These are phyloP conservation scores for Coffea eugenioides DNA, from an alignment of 257 asterid species.

Conservation along the genomic window DNA sequence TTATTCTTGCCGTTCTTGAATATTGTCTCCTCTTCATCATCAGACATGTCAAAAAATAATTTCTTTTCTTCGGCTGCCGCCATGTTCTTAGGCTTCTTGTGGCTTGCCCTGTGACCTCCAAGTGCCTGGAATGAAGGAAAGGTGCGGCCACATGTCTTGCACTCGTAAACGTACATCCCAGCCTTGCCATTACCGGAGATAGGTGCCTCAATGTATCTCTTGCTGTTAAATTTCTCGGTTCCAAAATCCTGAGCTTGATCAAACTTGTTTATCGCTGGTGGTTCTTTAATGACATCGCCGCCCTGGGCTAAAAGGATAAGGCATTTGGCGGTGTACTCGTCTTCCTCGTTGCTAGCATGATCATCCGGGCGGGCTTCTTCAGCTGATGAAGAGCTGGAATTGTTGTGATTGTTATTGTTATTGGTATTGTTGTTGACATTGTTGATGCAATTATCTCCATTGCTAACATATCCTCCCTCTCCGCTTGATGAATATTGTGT, in stretches of 20 bases:
- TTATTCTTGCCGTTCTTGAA: slow-evolving; percentile 15
- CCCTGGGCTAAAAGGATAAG: slow-evolving; percentile 80
- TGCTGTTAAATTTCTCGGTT: slow-evolving; percentile 36
- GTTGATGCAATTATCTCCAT: background rate
- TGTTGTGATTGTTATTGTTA: background rate
- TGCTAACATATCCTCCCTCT: slow-evolving; percentile 11
- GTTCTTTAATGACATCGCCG: slow-evolving; percentile 24
- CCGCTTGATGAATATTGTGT: slow-evolving; percentile 22
- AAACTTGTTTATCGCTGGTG: slow-evolving; percentile 2
- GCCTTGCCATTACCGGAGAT: slow-evolving; percentile 31
- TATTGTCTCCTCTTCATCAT: slow-evolving; percentile 27
- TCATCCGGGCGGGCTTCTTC: background rate
- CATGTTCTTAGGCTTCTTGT: slow-evolving; percentile 34
- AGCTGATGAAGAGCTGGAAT: slow-evolving; percentile 15
- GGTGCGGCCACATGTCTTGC: slow-evolving; percentile 74
- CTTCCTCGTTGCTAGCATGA: slow-evolving; percentile 38
- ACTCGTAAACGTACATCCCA: slow-evolving; percentile 50
- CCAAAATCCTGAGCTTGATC: slow-evolving; percentile 6
- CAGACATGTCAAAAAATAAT: slow-evolving; percentile 17
- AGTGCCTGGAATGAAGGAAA: slow-evolving; percentile 88
- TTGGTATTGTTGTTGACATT: background rate
- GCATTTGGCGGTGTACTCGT: slow-evolving; percentile 80
- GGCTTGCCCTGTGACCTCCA: slow-evolving; percentile 93
- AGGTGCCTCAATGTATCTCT: slow-evolving; percentile 32
- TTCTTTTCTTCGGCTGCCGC: slow-evolving; percentile 27